These are phyloP conservation scores for Rubus idaeus DNA, from an alignment of 306 rosid genomes.

Conservation along the genomic window DNA sequence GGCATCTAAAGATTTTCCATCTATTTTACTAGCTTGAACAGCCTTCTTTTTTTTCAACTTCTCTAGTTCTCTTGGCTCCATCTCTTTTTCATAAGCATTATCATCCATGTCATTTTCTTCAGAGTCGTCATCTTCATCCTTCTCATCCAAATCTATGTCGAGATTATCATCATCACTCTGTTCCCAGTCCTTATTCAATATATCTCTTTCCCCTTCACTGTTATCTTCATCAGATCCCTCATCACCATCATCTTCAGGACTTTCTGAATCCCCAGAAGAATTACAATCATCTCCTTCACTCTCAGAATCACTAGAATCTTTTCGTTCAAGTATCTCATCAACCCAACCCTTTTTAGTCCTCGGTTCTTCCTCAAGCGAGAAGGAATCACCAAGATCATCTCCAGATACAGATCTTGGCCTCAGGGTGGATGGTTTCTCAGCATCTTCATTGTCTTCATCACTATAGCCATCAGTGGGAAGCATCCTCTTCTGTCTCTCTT, in stretches of 20 bases:
- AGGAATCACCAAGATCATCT: constrained; percentile 95
- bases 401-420: constrained; percentile 68
- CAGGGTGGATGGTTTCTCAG: constrained; percentile 46
- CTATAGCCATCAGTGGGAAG: constrained; percentile 58
- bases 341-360: constrained; percentile 74
- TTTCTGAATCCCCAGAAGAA: constrained; percentile 52
- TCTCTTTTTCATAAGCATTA: constrained; percentile 26
- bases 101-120: constrained; percentile 32
- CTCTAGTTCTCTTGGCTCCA: constrained; percentile 19
- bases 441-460: constrained; percentile 69
- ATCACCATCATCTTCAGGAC: constrained; percentile 49
- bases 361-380: constrained; percentile 54
- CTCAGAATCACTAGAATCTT: constrained; percentile 48
- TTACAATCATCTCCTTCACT: constrained; percentile 59
- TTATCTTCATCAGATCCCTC: constrained; percentile 57
- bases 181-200: constrained; percentile 82
- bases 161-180: constrained; percentile 86
- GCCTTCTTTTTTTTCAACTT: constrained; percentile 29
- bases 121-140: constrained; percentile 38
- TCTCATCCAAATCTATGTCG: constrained; percentile 43
- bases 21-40: constrained; percentile 38
- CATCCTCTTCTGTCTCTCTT: constrained; percentile 90
- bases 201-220: constrained; percentile 30
- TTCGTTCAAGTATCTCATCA: constrained; percentile 67
- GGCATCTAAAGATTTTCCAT: constrained; percentile 33